Evolutionary conservation across 495 filamentous ascomycete genomes (phyloP).

Genomic region (Annulohypoxylon nitens): DNA sequence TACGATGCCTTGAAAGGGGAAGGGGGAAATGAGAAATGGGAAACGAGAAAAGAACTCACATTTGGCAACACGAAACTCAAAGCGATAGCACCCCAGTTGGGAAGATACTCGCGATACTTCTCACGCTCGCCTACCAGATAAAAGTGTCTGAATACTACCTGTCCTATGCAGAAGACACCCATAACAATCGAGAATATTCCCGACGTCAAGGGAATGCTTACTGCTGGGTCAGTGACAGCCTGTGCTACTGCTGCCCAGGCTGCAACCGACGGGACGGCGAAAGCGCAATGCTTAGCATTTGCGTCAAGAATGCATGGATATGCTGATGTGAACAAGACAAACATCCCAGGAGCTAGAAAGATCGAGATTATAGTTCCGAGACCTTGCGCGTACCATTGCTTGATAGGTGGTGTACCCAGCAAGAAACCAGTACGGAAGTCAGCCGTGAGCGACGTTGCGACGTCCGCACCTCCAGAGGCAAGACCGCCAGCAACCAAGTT

Average conservation of each 20-base stretch:
- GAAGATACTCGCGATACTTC: constrained; percentile 70
- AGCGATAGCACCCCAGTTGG: constrained; percentile 76
- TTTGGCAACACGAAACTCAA: constrained; percentile 73
- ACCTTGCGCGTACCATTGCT: constrained; percentile 74
- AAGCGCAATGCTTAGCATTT: constrained; percentile 61
- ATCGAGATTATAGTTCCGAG: constrained; percentile 71
- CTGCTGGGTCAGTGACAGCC: constrained; percentile 71
- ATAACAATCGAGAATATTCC: constrained; percentile 70
- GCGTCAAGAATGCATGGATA: constrained; percentile 73
- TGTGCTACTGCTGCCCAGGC: constrained; percentile 75
- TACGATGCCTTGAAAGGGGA: background rate
- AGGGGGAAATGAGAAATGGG: background rate
- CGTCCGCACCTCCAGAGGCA: constrained; percentile 69
- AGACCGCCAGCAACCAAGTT: constrained; percentile 75
- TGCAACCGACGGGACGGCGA: constrained; percentile 70
- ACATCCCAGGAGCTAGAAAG: constrained; percentile 73
- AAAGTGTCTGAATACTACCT: constrained; percentile 70
- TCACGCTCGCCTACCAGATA: constrained; percentile 66
- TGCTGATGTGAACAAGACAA: constrained; percentile 72
- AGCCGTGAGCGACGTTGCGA: constrained; percentile 63
- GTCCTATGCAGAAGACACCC: constrained; percentile 61
- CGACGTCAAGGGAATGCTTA: constrained; percentile 68
- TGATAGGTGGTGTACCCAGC: constrained; percentile 70
- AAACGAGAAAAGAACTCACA: background rate
- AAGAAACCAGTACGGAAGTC: constrained; percentile 76